Conservation (phyloP, 805 yeast genomes). For the Wickerhamiella occidentalis region DNA sequence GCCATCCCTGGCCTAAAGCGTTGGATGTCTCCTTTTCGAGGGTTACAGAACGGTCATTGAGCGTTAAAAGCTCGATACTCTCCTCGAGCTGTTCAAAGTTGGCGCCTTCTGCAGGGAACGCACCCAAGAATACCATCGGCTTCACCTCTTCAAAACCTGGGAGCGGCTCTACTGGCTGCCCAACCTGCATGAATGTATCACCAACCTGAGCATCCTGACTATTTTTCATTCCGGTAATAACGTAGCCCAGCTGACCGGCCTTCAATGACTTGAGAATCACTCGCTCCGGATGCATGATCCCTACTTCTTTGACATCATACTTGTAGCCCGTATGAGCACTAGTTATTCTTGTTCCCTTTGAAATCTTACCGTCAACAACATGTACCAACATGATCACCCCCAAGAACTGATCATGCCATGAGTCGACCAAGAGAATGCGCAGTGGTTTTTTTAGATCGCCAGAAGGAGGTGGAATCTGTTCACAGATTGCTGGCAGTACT, state of each 20-base stretch:
- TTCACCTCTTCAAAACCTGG: constrained; percentile 96
- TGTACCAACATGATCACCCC: constrained; percentile 83
- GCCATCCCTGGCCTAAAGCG: constrained; percentile 96
- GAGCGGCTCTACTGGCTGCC: constrained; percentile 53
- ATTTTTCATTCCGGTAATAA: constrained; percentile 88
- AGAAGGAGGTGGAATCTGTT: constrained; percentile 66
- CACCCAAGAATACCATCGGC: constrained; percentile 98
- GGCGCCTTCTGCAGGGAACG: constrained; percentile 89
- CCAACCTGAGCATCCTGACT: constrained; percentile 82
- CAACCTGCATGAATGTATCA: constrained; percentile 59
- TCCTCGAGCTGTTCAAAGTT: constrained; percentile 86
- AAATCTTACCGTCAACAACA: constrained; percentile 70
- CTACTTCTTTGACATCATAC: constrained; percentile 85
- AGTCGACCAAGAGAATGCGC: constrained; percentile 78
- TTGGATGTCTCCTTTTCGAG: constrained; percentile 82
- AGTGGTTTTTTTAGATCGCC: constrained; percentile 45
- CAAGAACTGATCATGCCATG: constrained; percentile 89
- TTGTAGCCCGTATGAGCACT: constrained; percentile 65
- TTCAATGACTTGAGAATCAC: constrained; percentile 47
- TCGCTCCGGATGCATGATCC: constrained; percentile 89
- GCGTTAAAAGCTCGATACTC: constrained; percentile 71
- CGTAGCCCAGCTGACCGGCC: constrained; percentile 92
- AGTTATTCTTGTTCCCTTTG: constrained; percentile 59
- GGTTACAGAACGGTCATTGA: constrained; percentile 86
- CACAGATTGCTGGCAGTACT: constrained; percentile 71